These are phyloP conservation scores for Pyrrhoderma lamaoense DNA, from an alignment of 1,284 basidiomycete genomes.

Conservation along the genomic window DNA sequence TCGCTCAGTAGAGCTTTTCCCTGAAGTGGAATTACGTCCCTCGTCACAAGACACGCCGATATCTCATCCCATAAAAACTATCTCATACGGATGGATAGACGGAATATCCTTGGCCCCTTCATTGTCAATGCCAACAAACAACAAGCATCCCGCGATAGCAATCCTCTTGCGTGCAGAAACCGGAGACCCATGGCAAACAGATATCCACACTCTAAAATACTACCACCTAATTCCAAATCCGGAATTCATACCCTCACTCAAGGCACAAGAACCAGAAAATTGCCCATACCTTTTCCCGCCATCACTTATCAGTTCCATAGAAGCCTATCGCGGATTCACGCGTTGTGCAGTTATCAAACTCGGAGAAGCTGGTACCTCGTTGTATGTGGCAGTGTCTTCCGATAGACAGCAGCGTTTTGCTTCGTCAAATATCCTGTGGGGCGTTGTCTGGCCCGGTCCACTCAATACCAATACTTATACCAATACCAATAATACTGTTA, in stretches of 20 bases:
- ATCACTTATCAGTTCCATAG: conserved; percentile 28
- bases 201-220: conserved; percentile 39
- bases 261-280: neutral
- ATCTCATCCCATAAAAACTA: conserved; percentile 31
- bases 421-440: too few relatives aligned
- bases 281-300: conserved; percentile 39
- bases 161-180: conserved; percentile 49
- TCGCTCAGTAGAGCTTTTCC: conserved; percentile 49
- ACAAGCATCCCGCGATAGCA: conserved; percentile 29
- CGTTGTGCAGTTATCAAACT: conserved; percentile 45
- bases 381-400: conserved; percentile 38
- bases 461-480: neutral
- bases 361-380: conserved; percentile 45
- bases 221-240: conserved; percentile 27
- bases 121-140: conserved; percentile 6
- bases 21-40: conserved; percentile 31
- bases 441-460: conserved; percentile 5
- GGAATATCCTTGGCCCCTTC: conserved; percentile 32
- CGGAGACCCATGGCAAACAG: conserved; percentile 50
- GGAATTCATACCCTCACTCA: neutral
- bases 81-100: conserved; percentile 60
- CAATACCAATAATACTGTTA: neutral
- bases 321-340: conserved; percentile 40
- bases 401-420: conserved; percentile 1
- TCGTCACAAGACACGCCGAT: conserved; percentile 15